A percentile compares a stretch with the other conserved stretches of the same genome.
phyloP scores from a whole-genome alignment of 495 filamentous ascomycete genomes.

The Annulohypoxylon stygium region DNA sequence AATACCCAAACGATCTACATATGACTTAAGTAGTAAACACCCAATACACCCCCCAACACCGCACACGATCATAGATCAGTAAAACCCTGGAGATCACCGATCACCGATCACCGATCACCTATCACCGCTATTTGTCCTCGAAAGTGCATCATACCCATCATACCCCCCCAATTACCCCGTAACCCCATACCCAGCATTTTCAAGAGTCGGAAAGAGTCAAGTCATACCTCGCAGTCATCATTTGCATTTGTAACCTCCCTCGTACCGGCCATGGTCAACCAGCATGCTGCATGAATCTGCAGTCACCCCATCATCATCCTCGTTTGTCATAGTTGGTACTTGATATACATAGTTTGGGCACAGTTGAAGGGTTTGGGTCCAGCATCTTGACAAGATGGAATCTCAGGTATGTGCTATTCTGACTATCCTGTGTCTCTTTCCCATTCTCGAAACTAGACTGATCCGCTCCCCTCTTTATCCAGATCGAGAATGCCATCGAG shows the following conservation, averaged over 20 bases:
- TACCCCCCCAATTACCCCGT: not conserved
- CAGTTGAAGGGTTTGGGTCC: conserved; percentile 44
- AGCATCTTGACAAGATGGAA: conserved; percentile 52
- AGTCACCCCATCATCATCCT: conserved; percentile 18
- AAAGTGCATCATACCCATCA: not conserved
- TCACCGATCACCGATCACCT: no score
- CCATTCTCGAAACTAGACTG: not conserved
- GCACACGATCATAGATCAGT: not conserved
- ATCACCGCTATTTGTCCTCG: not conserved
- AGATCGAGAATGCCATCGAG: conserved; percentile 94
- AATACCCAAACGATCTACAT: not conserved
- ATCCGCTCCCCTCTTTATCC: conserved; percentile 9
- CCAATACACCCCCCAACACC: not conserved
- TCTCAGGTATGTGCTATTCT: conserved; percentile 46
- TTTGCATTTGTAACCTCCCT: conserved; percentile 6
- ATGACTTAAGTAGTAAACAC: no score
- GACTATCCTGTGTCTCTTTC: not conserved
- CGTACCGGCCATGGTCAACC: conserved; percentile 39
- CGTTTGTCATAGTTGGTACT: conserved; percentile 29
- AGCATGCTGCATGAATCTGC: conserved; percentile 46
- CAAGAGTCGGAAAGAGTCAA: not conserved
- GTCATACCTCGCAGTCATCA: not conserved
- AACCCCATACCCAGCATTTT: not conserved
- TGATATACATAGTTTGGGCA: conserved; percentile 39
- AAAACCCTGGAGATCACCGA: no score